phyloP scores from a whole-genome alignment of 345 rosid species.

The Syzygium oleosum region DNA sequence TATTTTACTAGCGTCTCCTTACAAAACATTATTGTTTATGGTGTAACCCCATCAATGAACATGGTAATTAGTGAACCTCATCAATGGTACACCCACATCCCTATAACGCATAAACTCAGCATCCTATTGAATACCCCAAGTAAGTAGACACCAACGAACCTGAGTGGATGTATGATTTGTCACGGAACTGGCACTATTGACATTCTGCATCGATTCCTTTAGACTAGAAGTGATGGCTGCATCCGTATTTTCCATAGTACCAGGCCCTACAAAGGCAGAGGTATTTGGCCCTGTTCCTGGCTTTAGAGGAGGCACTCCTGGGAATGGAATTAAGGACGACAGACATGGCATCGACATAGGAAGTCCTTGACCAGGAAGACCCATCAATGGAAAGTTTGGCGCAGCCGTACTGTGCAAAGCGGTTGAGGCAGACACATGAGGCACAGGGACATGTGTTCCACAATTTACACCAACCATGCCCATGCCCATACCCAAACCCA shows the following conservation, averaged over 20 bases:
- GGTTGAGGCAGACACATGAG: slow-evolving; percentile 12
- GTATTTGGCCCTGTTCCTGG: slow-evolving; percentile 17
- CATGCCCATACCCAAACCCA: slow-evolving; percentile 64
- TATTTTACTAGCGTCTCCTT: not conserved
- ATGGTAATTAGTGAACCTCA: not conserved
- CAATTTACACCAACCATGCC: slow-evolving; percentile 41
- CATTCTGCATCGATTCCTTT: slow-evolving; percentile 33
- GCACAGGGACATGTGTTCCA: slow-evolving; percentile 48
- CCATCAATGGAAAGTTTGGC: slow-evolving; percentile 33
- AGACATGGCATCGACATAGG: slow-evolving; percentile 34
- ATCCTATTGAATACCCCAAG: not conserved
- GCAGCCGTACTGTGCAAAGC: slow-evolving; percentile 19
- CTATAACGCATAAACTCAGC: not conserved
- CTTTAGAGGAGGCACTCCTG: slow-evolving; percentile 27
- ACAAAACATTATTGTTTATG: not conserved
- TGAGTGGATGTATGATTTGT: slow-evolving; percentile 21
- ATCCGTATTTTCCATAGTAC: slow-evolving; percentile 24
- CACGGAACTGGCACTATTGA: slow-evolving; percentile 15
- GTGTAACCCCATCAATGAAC: not conserved
- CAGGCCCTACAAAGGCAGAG: slow-evolving; percentile 10
- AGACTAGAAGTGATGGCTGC: slow-evolving; percentile 21
- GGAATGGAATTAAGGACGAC: slow-evolving; percentile 20
- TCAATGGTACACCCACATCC: not conserved
- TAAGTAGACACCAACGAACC: not conserved
- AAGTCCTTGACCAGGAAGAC: slow-evolving; percentile 38